These are phyloP conservation scores for Diplodia mutila DNA, from an alignment of 2,329 filamentous ascomycete species.

Conservation along the genomic window DNA sequence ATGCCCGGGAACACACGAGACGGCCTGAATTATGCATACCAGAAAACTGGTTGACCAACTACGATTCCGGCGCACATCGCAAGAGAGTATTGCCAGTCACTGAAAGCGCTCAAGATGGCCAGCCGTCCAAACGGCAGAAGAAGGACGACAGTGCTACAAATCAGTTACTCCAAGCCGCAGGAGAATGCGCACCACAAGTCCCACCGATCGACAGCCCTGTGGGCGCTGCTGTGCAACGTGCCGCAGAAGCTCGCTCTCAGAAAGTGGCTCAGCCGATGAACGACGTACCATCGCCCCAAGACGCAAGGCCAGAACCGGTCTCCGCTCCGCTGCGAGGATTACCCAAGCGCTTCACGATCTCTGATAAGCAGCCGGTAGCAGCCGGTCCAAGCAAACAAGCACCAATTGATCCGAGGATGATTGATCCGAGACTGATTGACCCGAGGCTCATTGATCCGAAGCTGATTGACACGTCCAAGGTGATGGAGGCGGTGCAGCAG, in stretches of 20 bases:
- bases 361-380: not conserved
- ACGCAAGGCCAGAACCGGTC: not conserved
- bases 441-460: not conserved
- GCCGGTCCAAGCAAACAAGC: not conserved
- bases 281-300: not conserved
- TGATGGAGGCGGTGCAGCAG: not conserved
- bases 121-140: not conserved
- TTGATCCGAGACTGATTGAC: not conserved
- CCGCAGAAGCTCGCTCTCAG: not conserved
- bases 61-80: not conserved
- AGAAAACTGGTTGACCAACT: constrained; percentile 4
- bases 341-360: not conserved
- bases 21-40: not conserved
- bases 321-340: not conserved
- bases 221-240: not conserved
- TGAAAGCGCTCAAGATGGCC: not conserved
- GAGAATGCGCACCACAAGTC: not conserved
- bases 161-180: not conserved
- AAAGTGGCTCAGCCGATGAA: not conserved
- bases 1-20: not conserved
- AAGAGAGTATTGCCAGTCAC: not conserved
- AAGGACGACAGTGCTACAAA: not conserved
- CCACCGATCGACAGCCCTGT: not conserved
- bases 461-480: not conserved
- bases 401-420: not conserved